phyloP scores from a whole-genome alignment of 169 alveolate species.

The Babesia gibsoni region DNA sequence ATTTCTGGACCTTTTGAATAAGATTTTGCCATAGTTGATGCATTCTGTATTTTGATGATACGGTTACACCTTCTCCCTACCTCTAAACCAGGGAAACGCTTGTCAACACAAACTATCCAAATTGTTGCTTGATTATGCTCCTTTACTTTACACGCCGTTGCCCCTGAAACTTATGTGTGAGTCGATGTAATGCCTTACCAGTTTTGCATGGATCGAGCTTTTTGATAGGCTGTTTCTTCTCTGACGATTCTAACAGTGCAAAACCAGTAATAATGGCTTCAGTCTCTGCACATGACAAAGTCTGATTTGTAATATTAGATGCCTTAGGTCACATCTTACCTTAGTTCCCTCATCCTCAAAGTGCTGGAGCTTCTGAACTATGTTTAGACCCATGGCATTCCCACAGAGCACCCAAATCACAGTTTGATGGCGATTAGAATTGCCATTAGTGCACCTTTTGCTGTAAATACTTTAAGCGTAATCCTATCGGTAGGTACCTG shows the following conservation, averaged over 20 bases:
- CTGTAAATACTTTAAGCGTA: not conserved
- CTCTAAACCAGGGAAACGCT: conserved; percentile 55
- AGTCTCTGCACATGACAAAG: conserved; percentile 28
- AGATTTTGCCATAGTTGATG: not conserved
- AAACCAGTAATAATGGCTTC: conserved; percentile 57
- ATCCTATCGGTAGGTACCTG: conserved; percentile 2
- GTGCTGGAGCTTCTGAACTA: not conserved
- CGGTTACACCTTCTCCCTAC: not conserved
- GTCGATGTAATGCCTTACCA: not conserved
- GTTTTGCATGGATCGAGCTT: conserved; percentile 40
- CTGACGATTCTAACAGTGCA: not conserved
- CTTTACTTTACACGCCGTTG: not conserved
- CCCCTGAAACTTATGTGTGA: not conserved
- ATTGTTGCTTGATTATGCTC: not conserved
- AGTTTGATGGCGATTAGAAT: not conserved
- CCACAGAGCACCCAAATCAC: conserved; percentile 55
- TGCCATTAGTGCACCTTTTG: conserved; percentile 10
- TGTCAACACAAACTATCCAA: conserved; percentile 52
- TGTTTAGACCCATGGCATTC: conserved; percentile 45
- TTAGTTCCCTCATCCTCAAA: not conserved
- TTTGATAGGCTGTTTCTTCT: not conserved
- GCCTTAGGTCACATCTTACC: not conserved
- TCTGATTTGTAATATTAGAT: not conserved
- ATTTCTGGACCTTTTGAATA: not conserved
- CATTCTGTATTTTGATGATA: not conserved